Evolutionary conservation across 768 basidiomycete genomes (phyloP).

Genomic region (Leccinum broughii): DNA sequence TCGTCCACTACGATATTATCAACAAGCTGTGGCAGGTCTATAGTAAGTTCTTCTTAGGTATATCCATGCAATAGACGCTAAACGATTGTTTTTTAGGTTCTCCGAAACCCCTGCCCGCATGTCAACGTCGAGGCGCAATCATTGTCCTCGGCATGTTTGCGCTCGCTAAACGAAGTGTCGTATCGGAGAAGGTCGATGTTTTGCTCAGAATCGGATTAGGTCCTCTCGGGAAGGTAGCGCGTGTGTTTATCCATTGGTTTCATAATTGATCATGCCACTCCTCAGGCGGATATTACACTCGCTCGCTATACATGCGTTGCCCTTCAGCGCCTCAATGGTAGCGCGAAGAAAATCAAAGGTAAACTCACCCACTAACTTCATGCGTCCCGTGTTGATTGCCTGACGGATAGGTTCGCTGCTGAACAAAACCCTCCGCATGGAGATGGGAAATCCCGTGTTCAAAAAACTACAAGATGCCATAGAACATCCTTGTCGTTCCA

Average conservation of each 20-base stretch:
- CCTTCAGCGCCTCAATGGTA: slow-evolving; percentile 88
- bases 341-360: slow-evolving; percentile 98
- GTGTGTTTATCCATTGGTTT: not conserved
- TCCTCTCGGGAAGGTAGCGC: slow-evolving; percentile 70
- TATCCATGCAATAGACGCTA: not conserved
- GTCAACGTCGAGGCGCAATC: slow-evolving; percentile 91
- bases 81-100: slow-evolving; percentile 51
- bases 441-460: slow-evolving; percentile 89
- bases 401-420: slow-evolving; percentile 70
- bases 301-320: slow-evolving; percentile 95
- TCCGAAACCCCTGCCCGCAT: slow-evolving; percentile 68
- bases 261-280: slow-evolving; percentile 1
- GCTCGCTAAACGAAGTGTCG: slow-evolving; percentile 72
- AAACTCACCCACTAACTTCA: not conserved
- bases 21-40: slow-evolving; percentile 96
- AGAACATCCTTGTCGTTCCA: slow-evolving; percentile 75
- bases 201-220: slow-evolving; percentile 89
- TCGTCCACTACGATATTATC: slow-evolving; percentile 82
- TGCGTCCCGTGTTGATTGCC: not conserved
- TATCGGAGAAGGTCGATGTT: slow-evolving; percentile 80
- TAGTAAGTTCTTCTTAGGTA: slow-evolving; percentile 49
- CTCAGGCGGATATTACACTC: slow-evolving; percentile 81
- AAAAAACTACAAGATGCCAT: slow-evolving; percentile 78
- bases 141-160: slow-evolving; percentile 98
- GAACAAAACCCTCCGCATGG: slow-evolving; percentile 82